phyloP scores from a whole-genome alignment of 768 basidiomycete species.

The Tephrocybe sp. region DNA sequence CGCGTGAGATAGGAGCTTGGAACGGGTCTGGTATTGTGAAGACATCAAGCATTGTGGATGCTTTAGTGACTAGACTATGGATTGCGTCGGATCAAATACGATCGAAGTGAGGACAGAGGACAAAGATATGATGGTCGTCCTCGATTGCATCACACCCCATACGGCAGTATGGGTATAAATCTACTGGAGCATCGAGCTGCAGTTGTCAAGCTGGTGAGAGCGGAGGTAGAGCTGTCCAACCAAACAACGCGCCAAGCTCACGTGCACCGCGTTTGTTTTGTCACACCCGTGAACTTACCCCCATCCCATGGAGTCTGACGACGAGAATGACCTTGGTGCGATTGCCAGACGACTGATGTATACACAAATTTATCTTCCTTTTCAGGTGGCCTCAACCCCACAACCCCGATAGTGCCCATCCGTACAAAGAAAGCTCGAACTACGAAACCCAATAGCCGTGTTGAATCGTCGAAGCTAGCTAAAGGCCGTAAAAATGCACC shows the following conservation, averaged over 20 bases:
- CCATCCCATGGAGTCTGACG: conserved; percentile 16
- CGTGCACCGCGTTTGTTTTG: conserved; percentile 20
- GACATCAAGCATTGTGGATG: too few relatives aligned
- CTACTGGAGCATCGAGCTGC: too few relatives aligned
- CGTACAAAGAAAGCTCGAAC: conserved; percentile 11
- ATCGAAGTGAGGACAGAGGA: too few relatives aligned
- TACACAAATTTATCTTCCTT: neutral
- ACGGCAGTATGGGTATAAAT: too few relatives aligned
- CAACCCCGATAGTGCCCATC: conserved; percentile 3
- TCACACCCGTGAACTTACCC: conserved; percentile 4
- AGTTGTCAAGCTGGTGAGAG: too few relatives aligned
- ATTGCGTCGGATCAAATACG: too few relatives aligned
- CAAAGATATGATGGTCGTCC: too few relatives aligned
- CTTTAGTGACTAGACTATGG: too few relatives aligned
- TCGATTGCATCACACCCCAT: too few relatives aligned
- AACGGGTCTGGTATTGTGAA: too few relatives aligned
- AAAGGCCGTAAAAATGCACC: conserved; percentile 13
- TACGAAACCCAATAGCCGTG: conserved; percentile 12
- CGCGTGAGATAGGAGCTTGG: too few relatives aligned
- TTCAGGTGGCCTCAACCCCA: conserved; percentile 18
- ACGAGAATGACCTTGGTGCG: conserved; percentile 20
- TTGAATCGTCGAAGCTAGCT: conserved; percentile 19
- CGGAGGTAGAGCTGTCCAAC: too few relatives aligned
- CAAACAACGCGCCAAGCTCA: conserved; percentile 15
- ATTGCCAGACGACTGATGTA: neutral